These are phyloP conservation scores for Plasmodium yoelii DNA, from an alignment of 169 alveolate species.

Conservation along the genomic window DNA sequence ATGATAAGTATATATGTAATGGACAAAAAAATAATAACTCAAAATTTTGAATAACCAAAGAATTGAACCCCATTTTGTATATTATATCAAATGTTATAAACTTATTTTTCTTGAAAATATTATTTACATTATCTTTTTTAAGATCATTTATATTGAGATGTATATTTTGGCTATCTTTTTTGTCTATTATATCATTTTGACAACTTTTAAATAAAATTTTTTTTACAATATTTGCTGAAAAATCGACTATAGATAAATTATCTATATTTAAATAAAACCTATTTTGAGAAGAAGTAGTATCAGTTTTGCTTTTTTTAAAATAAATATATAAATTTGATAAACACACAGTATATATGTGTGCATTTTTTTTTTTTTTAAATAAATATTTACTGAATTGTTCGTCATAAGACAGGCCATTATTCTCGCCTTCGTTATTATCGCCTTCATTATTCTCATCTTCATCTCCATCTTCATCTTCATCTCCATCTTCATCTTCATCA, in stretches of 20 bases:
- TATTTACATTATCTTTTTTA: background rate
- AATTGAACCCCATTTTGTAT: conserved; percentile 1
- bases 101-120: too few species aligned
- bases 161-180: background rate
- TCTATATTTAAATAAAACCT: background rate
- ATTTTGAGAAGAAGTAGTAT: background rate
- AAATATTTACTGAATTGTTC: background rate
- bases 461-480: too few species aligned
- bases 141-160: background rate
- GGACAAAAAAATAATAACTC: conserved; percentile 21
- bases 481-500: too few species aligned
- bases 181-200: background rate
- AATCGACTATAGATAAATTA: conserved; percentile 15
- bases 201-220: conserved; percentile 26
- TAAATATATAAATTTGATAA: background rate
- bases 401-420: background rate
- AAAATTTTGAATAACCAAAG: conserved; percentile 8
- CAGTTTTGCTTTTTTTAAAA: background rate
- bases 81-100: conserved; percentile 7
- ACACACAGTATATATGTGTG: conserved; percentile 31
- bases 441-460: too few species aligned
- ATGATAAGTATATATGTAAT: conserved; percentile 23
- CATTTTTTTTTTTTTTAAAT: conserved; percentile 36
- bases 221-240: conserved; percentile 8
- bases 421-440: too few species aligned